phyloP scores from a whole-genome alignment of 495 filamentous ascomycete genomes.

The Lepraria neglecta region DNA sequence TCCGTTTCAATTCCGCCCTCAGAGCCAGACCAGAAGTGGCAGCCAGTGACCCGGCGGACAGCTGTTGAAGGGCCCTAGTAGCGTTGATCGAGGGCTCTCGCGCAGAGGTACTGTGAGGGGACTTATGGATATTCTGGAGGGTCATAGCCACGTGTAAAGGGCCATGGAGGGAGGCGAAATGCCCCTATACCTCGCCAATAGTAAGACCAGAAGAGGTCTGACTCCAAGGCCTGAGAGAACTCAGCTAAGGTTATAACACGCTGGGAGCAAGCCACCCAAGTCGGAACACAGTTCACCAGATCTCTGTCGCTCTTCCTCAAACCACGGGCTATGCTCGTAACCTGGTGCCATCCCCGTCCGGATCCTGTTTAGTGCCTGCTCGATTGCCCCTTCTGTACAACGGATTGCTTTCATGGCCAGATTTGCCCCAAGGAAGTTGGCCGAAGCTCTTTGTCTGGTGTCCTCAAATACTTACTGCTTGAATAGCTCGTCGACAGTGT shows the following conservation, averaged over 20 bases:
- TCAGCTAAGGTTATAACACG: slow-evolving; percentile 32
- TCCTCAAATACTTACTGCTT: slow-evolving; percentile 26
- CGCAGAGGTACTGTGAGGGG: slow-evolving; percentile 23
- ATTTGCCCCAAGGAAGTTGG: slow-evolving; percentile 37
- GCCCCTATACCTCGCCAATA: slow-evolving; percentile 34
- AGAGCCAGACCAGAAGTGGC: slow-evolving; percentile 15
- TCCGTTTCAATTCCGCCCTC: background rate
- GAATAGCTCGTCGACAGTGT: slow-evolving; percentile 15
- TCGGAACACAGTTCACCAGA: slow-evolving; percentile 32
- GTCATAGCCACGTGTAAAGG: slow-evolving; percentile 28
- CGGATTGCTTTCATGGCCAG: slow-evolving; percentile 33
- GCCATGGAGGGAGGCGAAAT: slow-evolving; percentile 32
- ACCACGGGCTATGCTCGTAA: slow-evolving; percentile 27
- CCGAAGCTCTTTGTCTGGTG: slow-evolving; percentile 30
- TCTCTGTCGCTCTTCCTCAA: slow-evolving; percentile 16
- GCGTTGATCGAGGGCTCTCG: slow-evolving; percentile 14
- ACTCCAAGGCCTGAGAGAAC: slow-evolving; percentile 31
- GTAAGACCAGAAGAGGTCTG: slow-evolving; percentile 29
- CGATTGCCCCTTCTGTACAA: slow-evolving; percentile 29
- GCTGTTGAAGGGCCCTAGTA: slow-evolving; percentile 8
- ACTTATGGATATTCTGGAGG: slow-evolving; percentile 35
- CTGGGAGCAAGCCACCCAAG: slow-evolving; percentile 32
- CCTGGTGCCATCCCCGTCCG: slow-evolving; percentile 34
- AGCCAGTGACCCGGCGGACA: slow-evolving; percentile 17
- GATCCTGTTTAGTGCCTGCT: slow-evolving; percentile 31